phyloP scores from a whole-genome alignment of 805 yeast genomes.

The Cyberlindnera mycetangii region DNA sequence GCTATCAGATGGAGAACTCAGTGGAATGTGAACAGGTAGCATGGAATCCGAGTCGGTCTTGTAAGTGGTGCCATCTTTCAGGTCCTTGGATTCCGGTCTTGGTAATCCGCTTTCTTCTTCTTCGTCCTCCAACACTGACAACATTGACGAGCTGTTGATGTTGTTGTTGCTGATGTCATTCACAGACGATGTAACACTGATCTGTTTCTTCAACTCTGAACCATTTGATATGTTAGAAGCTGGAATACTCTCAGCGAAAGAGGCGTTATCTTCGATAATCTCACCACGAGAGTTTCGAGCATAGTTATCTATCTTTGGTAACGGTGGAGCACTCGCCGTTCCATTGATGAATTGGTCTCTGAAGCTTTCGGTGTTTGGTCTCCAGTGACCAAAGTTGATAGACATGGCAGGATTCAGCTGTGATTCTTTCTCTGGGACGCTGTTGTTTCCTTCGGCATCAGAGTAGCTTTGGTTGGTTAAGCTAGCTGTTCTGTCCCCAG shows the following conservation, averaged over 20 bases:
- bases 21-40: slow-evolving; percentile 26
- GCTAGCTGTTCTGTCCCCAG: slow-evolving; percentile 24
- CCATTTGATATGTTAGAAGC: neutral
- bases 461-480: slow-evolving; percentile 21
- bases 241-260: slow-evolving; percentile 14
- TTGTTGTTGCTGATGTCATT: neutral
- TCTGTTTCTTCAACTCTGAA: slow-evolving; percentile 2
- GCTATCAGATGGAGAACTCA: slow-evolving; percentile 16
- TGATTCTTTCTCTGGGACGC: slow-evolving; percentile 4
- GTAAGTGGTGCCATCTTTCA: slow-evolving; percentile 21
- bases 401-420: slow-evolving; percentile 29
- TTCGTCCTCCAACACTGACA: slow-evolving; percentile 10
- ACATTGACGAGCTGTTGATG: slow-evolving; percentile 16
- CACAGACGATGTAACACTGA: slow-evolving; percentile 1
- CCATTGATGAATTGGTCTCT: slow-evolving; percentile 48
- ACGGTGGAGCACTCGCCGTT: slow-evolving; percentile 30
- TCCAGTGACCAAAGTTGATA: slow-evolving; percentile 53
- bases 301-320: slow-evolving; percentile 31
- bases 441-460: slow-evolving; percentile 1
- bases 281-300: slow-evolving; percentile 28
- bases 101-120: neutral
- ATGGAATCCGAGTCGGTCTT: slow-evolving; percentile 24
- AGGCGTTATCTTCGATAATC: slow-evolving; percentile 24
- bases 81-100: neutral
- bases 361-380: slow-evolving; percentile 50